phyloP scores from a whole-genome alignment of 1,284 basidiomycete species.

The Austroboletus niveus region DNA sequence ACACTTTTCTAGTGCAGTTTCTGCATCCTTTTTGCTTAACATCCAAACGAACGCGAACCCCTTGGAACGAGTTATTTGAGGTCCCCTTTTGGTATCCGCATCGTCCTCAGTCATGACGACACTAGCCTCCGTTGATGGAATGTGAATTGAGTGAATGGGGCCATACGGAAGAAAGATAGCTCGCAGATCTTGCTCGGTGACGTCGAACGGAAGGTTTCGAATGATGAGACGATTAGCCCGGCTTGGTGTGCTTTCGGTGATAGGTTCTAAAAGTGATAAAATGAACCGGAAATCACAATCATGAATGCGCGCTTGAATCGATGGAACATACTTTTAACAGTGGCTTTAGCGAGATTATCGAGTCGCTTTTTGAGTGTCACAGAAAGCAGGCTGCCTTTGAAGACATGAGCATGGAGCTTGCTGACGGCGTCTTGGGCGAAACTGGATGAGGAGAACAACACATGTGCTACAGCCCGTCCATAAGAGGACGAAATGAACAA shows the following conservation, averaged over 20 bases:
- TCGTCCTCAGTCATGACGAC: constrained; percentile 26
- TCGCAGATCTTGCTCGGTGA: constrained; percentile 84
- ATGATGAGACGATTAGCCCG: constrained; percentile 86
- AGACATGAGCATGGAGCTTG: constrained; percentile 92
- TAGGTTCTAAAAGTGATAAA: constrained; percentile 11
- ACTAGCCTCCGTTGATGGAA: constrained; percentile 50
- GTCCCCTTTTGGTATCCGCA: constrained; percentile 27
- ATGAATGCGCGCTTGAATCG: neutral
- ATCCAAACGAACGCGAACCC: constrained; percentile 99
- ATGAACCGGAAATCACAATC: neutral
- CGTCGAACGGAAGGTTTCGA: constrained; percentile 85
- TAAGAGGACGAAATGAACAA: constrained; percentile 15
- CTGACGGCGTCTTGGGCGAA: constrained; percentile 72
- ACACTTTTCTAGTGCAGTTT: constrained; percentile 77
- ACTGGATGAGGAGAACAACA: constrained; percentile 72
- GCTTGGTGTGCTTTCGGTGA: constrained; percentile 35
- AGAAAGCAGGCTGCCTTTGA: constrained; percentile 85
- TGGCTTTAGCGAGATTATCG: constrained; percentile 61
- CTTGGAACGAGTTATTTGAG: constrained; percentile 46
- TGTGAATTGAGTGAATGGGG: constrained; percentile 82
- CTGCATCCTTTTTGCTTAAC: constrained; percentile 82
- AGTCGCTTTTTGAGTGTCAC: constrained; percentile 90
- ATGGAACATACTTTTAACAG: constrained; percentile 28
- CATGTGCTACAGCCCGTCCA: constrained; percentile 53
- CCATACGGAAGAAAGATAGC: constrained; percentile 88